These are phyloP conservation scores for Leccinum subgranulosum DNA, from an alignment of 768 basidiomycete genomes.

Conservation along the genomic window DNA sequence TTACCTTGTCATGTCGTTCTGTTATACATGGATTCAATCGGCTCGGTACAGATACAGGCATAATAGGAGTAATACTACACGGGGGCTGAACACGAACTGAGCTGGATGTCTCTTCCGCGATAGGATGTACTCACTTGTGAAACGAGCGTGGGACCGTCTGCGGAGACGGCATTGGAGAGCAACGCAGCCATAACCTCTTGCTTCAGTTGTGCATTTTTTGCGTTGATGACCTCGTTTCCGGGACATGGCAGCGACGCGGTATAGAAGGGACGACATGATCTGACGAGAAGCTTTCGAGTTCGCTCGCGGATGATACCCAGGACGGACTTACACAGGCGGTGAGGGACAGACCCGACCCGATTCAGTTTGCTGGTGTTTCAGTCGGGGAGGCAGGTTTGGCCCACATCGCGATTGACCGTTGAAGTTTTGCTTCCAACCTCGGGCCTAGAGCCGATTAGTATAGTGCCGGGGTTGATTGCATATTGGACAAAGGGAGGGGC, in stretches of 20 bases:
- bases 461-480: neutral
- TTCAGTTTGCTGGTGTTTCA: neutral
- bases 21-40: neutral
- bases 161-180: neutral
- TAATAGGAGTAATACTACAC: neutral
- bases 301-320: neutral
- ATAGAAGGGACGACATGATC: constrained; percentile 11
- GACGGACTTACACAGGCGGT: constrained; percentile 5
- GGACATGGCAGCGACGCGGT: neutral
- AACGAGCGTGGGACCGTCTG: neutral
- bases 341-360: neutral
- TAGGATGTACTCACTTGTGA: constrained; percentile 1
- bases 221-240: neutral
- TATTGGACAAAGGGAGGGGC: neutral
- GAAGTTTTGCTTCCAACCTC: neutral
- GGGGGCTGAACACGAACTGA: constrained; percentile 8
- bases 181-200: neutral
- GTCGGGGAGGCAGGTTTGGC: constrained; percentile 1
- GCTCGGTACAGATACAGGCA: neutral
- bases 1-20: constrained; percentile 3
- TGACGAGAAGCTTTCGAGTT: neutral
- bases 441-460: neutral
- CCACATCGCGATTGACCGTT: neutral
- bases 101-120: neutral
- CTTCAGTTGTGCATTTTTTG: constrained; percentile 7